phyloP scores from a whole-genome alignment of 768 basidiomycete species.

The Phaeolepiota aurea region DNA sequence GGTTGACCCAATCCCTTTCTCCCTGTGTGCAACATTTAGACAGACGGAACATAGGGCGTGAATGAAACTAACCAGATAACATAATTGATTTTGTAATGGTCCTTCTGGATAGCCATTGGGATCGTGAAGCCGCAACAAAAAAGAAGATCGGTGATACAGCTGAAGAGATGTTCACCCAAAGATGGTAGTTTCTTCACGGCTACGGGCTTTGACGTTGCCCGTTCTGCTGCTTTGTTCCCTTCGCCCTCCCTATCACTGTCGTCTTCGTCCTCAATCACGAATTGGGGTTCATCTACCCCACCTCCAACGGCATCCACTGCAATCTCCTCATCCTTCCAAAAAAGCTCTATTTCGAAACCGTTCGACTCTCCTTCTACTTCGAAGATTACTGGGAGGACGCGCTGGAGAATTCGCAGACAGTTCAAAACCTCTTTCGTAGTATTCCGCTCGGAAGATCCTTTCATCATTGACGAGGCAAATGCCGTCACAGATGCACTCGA shows the following conservation, averaged over 20 bases:
- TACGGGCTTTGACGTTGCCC: conserved; percentile 21
- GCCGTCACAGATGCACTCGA: conserved; percentile 54
- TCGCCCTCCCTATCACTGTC: conserved; percentile 30
- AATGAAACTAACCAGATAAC: conserved; percentile 66
- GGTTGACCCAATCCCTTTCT: conserved; percentile 91
- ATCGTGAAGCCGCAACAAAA: conserved; percentile 95
- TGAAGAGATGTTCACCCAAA: conserved; percentile 73
- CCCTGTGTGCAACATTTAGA: conserved; percentile 36
- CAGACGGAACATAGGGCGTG: not conserved
- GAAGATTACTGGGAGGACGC: conserved; percentile 87
- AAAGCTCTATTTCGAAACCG: conserved; percentile 66
- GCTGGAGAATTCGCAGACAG: conserved; percentile 82
- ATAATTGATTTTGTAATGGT: conserved; percentile 79
- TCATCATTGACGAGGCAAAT: conserved; percentile 63
- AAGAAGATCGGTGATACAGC: conserved; percentile 73
- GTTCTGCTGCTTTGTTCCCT: conserved; percentile 9
- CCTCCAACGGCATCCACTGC: conserved; percentile 28
- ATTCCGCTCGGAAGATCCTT: conserved; percentile 45
- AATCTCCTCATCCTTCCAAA: conserved; percentile 75
- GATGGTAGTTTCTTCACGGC: conserved; percentile 49
- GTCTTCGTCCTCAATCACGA: conserved; percentile 87
- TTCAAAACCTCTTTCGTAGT: conserved; percentile 86
- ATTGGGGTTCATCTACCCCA: conserved; percentile 41
- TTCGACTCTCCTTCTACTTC: conserved; percentile 67
- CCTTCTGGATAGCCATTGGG: conserved; percentile 66